Evolutionary conservation across 371 early-diverging fungal genomes (phyloP).

Genomic region (Phascolomyces articulosus): DNA sequence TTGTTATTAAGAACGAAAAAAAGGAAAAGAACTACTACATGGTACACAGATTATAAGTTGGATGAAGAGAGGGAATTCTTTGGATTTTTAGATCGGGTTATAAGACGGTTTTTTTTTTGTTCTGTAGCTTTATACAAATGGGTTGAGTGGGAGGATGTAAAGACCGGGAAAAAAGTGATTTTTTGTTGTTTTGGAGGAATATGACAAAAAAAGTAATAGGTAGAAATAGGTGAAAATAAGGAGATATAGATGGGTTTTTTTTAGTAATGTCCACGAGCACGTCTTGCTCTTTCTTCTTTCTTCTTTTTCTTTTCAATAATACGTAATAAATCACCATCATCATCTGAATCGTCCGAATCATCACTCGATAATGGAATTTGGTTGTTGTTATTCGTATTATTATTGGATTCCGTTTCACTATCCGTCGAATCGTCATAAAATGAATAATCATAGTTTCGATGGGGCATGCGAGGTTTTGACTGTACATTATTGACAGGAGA

Average conservation of each 20-base stretch:
- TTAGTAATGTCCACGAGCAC: conserved; percentile 1
- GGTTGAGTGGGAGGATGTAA: neutral
- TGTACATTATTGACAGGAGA: neutral
- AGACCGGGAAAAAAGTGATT: no score
- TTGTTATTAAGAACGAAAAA: conserved; percentile 1
- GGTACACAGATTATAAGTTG: neutral
- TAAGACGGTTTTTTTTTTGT: neutral
- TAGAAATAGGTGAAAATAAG: neutral
- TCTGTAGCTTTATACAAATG: conserved; percentile 3
- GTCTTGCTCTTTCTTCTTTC: conserved; percentile 18
- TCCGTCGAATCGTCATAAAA: conserved; percentile 3
- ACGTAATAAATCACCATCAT: conserved; percentile 29
- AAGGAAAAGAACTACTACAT: conserved; percentile 3
- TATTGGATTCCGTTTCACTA: neutral
- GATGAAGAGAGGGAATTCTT: neutral
- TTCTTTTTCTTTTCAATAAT: conserved; percentile 34
- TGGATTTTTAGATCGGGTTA: no score
- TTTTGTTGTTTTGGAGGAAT: no score
- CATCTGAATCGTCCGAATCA: conserved; percentile 28
- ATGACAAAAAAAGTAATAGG: neutral
- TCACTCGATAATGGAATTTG: neutral
- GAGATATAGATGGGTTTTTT: neutral
- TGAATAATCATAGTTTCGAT: conserved; percentile 9
- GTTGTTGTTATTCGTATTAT: neutral
- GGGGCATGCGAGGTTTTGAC: conserved; percentile 1